Percentiles rank a stretch among this genome's conserved stretches.
These are phyloP conservation scores for Dendrobium officinale DNA, from an alignment of 106 monocot genomes.

Conservation along the genomic window DNA sequence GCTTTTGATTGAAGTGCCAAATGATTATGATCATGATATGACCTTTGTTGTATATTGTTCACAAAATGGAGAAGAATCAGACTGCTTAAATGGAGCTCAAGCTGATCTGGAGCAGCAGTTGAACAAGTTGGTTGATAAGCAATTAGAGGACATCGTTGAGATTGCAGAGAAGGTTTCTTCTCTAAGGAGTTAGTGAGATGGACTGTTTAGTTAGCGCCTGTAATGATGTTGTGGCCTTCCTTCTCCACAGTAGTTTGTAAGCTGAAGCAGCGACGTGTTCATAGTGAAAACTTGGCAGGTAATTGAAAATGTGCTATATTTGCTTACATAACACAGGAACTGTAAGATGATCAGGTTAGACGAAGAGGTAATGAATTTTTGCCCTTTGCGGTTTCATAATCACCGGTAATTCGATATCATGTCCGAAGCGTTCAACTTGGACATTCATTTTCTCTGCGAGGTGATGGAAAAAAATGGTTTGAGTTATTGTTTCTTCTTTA, in stretches of 20 bases:
- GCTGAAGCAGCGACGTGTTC: background rate
- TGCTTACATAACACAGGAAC: no score
- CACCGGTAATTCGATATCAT: no score
- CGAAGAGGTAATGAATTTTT: no score
- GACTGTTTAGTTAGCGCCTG: background rate
- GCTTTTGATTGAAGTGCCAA: constrained; percentile 51
- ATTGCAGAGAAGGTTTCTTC: constrained; percentile 50
- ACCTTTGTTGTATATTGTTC: constrained; percentile 56
- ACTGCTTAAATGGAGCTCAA: constrained; percentile 20
- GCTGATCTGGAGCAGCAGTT: constrained; percentile 60
- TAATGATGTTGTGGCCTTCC: background rate
- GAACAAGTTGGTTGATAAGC: constrained; percentile 55
- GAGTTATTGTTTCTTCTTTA: no score
- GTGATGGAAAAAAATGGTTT: no score
- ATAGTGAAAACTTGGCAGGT: no score
- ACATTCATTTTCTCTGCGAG: no score
- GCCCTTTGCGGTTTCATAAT: no score
- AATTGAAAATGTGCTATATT: no score
- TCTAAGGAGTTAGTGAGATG: background rate
- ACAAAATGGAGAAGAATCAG: constrained; percentile 14
- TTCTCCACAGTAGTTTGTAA: background rate
- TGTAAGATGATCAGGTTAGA: no score
- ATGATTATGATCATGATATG: constrained; percentile 55
- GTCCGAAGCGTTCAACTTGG: no score
- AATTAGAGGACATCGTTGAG: constrained; percentile 52